Percentiles rank a stretch among this genome's conserved stretches.
Conservation (phyloP, 352 stramenopile species). For the Globisporangium mamillatum region DNA sequence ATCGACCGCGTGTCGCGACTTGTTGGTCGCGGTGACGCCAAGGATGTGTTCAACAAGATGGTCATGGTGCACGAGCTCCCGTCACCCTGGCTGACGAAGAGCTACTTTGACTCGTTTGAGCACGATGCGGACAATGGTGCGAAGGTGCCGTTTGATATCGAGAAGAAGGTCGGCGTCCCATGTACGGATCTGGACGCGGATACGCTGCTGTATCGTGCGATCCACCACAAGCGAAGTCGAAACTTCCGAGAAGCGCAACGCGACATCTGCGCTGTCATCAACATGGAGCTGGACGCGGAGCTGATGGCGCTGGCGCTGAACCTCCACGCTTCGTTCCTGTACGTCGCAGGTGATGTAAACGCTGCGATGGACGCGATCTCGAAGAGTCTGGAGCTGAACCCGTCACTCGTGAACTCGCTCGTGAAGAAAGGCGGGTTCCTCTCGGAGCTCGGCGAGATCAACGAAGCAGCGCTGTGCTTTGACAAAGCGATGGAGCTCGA, state of each 20-base stretch:
- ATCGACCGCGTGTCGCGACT: slow-evolving; percentile 72
- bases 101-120: slow-evolving; percentile 86
- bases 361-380: slow-evolving; percentile 63
- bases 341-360: slow-evolving; percentile 75
- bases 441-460: slow-evolving; percentile 64
- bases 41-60: slow-evolving; percentile 68
- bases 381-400: slow-evolving; percentile 51
- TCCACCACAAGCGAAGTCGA: slow-evolving; percentile 63
- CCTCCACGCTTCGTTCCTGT: slow-evolving; percentile 77
- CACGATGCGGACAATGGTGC: slow-evolving; percentile 67
- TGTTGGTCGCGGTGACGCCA: slow-evolving; percentile 64
- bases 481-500: slow-evolving; percentile 64
- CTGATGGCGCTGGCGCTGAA: slow-evolving; percentile 63
- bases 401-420: slow-evolving; percentile 55
- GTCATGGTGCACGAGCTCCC: slow-evolving; percentile 70
- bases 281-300: slow-evolving; percentile 36
- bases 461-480: slow-evolving; percentile 63
- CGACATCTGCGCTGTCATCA: slow-evolving; percentile 39
- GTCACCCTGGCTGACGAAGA: slow-evolving; percentile 74
- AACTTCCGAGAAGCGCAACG: slow-evolving; percentile 49
- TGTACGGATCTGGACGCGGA: slow-evolving; percentile 46
- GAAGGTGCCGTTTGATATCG: slow-evolving; percentile 57
- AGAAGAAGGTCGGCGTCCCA: slow-evolving; percentile 41
- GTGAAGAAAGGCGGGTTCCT: slow-evolving; percentile 85
- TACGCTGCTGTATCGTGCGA: slow-evolving; percentile 54